Percentiles rank a stretch among this genome's conserved stretches.
phyloP scores from a whole-genome alignment of 140 eudicot species.

The Senecio squalidus region DNA sequence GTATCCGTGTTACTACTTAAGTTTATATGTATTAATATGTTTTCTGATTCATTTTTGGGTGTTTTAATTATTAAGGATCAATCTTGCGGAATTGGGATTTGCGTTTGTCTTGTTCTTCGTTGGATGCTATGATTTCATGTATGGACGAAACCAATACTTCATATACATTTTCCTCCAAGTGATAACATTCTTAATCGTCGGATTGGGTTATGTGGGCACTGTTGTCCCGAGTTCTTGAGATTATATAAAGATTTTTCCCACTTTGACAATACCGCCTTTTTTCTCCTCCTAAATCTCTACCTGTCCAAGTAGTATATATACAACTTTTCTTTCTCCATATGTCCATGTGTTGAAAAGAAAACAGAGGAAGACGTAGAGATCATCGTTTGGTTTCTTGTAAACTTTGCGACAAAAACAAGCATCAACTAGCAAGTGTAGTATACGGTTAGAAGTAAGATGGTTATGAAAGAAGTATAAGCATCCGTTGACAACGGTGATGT shows the following conservation, averaged over 20 bases:
- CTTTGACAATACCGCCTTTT: not conserved
- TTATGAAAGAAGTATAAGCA: slow-evolving; percentile 15
- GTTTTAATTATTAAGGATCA: slow-evolving; percentile 40
- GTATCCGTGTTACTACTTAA: no score
- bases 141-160: slow-evolving; percentile 63
- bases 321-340: not conserved
- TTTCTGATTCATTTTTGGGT: not conserved
- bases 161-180: slow-evolving; percentile 81
- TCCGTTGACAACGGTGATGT: slow-evolving; percentile 14
- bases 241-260: not conserved
- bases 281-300: not conserved
- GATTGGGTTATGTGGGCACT: slow-evolving; percentile 87
- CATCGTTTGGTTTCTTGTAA: not conserved
- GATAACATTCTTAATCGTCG: slow-evolving; percentile 74
- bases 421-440: slow-evolving; percentile 11
- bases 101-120: slow-evolving; percentile 66
- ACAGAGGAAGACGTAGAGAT: slow-evolving; percentile 7
- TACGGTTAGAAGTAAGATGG: slow-evolving; percentile 17
- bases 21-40: no score
- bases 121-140: slow-evolving; percentile 76
- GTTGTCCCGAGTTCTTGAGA: slow-evolving; percentile 46
- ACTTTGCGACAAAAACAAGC: slow-evolving; percentile 2
- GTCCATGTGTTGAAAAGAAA: not conserved
- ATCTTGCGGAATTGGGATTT: slow-evolving; percentile 60
- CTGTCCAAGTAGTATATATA: slow-evolving; percentile 1